Base-by-base conservation (phyloP, 805 yeast genomes). In the Saccharomyces kudriavzevii region DNA sequence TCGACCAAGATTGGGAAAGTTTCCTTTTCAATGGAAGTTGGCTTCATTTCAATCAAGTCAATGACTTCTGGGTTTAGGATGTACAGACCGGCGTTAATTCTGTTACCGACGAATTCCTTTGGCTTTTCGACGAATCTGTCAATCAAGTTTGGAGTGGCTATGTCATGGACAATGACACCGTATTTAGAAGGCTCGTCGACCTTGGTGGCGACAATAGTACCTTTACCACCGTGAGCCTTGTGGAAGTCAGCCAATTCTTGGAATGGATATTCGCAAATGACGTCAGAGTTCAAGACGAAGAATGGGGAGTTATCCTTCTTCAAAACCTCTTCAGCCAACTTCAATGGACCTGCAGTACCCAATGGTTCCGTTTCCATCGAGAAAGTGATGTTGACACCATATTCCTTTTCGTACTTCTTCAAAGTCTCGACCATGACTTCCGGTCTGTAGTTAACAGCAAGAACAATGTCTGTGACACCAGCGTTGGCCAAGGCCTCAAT, bases 111-210 rank as follows among this genome's bases (percentile, higher is more conserved):
- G 67, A 94, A 94, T 77, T 94, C 97, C 60, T 89, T 96, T 60
- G 99, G 99, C 82, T 94, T 94, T 81, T 94, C 99, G 64, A 94
- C 99, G 71, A 94, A 94, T 75, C 99, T 84, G 78, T 94, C 99
- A 64, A 94, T 94, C 78, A 89, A 83, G 79, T 92, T 87, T 70
- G 96, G 89, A 66, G 89, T 87, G 72, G 89, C 87, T 77, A 91
- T 85, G 79, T 94, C 97, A 70, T 89, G 96, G 58, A 94, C 99
- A 74, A 94, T 94, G 72, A 94, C 99, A 82, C 99, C 99, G 78
- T 94, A 94, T 78, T 94, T 94, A 68, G 96, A 87, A 60, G 99
- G 99, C 78, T 94, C 99, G 73, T 94, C 99, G 62, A 94, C 99
- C 81, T 94, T 94, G 70, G 99, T 94, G 60, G 98, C 99, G 58